A percentile compares a stretch with the other conserved stretches of the same genome.
phyloP scores from a whole-genome alignment of 805 yeast species.

The Grigorovia transvaalensis region DNA sequence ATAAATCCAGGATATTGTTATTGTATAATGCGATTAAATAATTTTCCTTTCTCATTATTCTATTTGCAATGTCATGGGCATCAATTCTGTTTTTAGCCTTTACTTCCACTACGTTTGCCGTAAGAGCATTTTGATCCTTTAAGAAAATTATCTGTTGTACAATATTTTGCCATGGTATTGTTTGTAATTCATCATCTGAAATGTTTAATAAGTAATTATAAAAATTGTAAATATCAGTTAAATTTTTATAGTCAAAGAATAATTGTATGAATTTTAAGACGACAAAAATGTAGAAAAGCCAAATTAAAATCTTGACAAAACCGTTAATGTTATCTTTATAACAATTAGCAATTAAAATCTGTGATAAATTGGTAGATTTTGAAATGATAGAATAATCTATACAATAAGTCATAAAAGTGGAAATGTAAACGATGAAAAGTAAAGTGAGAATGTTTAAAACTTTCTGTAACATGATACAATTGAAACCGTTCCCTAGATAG shows the following conservation, averaged over 20 bases:
- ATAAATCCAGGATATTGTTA: slow-evolving; percentile 59
- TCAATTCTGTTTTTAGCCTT: slow-evolving; percentile 67
- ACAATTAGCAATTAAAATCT: slow-evolving; percentile 31
- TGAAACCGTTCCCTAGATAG: slow-evolving; percentile 75
- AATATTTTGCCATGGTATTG: slow-evolving; percentile 85
- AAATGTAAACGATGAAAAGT: slow-evolving; percentile 66
- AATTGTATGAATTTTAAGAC: slow-evolving; percentile 43
- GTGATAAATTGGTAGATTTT: slow-evolving; percentile 23
- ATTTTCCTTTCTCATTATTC: slow-evolving; percentile 92
- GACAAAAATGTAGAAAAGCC: slow-evolving; percentile 49
- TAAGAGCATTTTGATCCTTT: slow-evolving; percentile 66
- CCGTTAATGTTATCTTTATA: slow-evolving; percentile 36
- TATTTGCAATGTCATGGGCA: slow-evolving; percentile 89
- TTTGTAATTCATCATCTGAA: slow-evolving; percentile 74
- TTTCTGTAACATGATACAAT: slow-evolving; percentile 62
- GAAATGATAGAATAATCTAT: slow-evolving; percentile 50
- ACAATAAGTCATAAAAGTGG: slow-evolving; percentile 75
- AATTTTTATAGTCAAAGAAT: slow-evolving; percentile 51
- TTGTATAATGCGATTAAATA: slow-evolving; percentile 85
- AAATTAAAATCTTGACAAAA: slow-evolving; percentile 47
- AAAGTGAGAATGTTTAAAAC: slow-evolving; percentile 61
- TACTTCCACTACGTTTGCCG: slow-evolving; percentile 41
- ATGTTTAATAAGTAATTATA: slow-evolving; percentile 63
- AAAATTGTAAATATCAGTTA: slow-evolving; percentile 68
- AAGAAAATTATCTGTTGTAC: slow-evolving; percentile 65